These are phyloP conservation scores for Dalechampia spathulata DNA, from an alignment of 441 rosid species.

Conservation along the genomic window DNA sequence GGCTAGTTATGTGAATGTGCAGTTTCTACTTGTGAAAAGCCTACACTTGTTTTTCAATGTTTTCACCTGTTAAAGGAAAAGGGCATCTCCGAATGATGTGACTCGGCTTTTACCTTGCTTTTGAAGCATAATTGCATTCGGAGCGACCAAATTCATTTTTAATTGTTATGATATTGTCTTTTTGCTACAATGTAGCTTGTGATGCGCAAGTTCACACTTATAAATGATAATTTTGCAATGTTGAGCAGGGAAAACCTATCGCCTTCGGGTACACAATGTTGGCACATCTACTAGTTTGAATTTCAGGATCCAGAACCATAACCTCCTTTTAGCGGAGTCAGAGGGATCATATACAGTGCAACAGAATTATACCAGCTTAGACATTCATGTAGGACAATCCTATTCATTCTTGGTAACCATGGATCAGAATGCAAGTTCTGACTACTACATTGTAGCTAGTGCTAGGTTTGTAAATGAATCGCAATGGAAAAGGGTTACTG, in stretches of 20 bases:
- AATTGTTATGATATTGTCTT: neutral
- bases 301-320: slow-evolving; percentile 88
- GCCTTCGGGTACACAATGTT: slow-evolving; percentile 83
- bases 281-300: slow-evolving; percentile 83
- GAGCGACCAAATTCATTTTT: neutral
- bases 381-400: slow-evolving; percentile 91
- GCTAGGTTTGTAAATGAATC: slow-evolving; percentile 87
- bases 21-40: neutral
- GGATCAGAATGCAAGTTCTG: slow-evolving; percentile 90
- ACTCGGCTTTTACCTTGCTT: neutral
- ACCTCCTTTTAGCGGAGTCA: slow-evolving; percentile 70
- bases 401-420: slow-evolving; percentile 81
- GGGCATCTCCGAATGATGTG: neutral
- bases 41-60: neutral
- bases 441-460: slow-evolving; percentile 95
- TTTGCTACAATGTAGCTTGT: slow-evolving; percentile 6
- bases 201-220: neutral
- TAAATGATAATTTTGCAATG: slow-evolving; percentile 8
- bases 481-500: slow-evolving; percentile 82
- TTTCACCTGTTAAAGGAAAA: neutral
- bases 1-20: too few relatives aligned
- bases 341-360: slow-evolving; percentile 89
- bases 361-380: slow-evolving; percentile 89
- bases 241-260: slow-evolving; percentile 75
- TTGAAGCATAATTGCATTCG: neutral